These are phyloP conservation scores for Pestalotiopsis sp. DNA, from an alignment of 2,329 filamentous ascomycete genomes.

Conservation along the genomic window DNA sequence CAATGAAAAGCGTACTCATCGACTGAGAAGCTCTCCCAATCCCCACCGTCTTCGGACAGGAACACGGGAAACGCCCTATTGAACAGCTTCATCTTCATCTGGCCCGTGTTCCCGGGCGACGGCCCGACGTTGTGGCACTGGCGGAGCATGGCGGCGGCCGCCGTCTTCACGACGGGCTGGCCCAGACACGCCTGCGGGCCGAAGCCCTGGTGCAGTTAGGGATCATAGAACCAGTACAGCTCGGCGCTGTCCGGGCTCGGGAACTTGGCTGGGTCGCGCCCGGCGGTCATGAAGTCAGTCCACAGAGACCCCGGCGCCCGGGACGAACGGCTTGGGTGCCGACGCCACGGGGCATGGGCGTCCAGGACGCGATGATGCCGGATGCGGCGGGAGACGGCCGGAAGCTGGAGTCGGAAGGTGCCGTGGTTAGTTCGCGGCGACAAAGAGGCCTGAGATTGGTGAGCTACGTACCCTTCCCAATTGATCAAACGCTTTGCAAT, in stretches of 20 bases:
- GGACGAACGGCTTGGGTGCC: conserved; percentile 18
- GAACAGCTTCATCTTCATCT: not conserved
- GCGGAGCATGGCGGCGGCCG: not conserved
- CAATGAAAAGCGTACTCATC: not conserved
- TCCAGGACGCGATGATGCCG: not conserved
- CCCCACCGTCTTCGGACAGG: not conserved
- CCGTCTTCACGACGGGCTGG: not conserved
- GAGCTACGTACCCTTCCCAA: conserved; percentile 6
- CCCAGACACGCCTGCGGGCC: not conserved
- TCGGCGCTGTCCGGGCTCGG: conserved; percentile 51
- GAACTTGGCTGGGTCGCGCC: conserved; percentile 48
- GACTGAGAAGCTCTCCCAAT: not conserved
- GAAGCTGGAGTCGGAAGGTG: not conserved
- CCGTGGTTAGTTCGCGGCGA: not conserved
- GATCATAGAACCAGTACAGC: conserved; percentile 49
- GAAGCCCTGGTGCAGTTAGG: conserved; percentile 44
- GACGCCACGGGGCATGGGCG: conserved; percentile 28
- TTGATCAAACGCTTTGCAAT: not conserved
- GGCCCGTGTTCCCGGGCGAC: not conserved
- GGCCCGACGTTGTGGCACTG: not conserved
- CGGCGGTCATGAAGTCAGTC: conserved; percentile 53
- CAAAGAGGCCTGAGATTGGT: not conserved
- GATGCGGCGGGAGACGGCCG: not conserved
- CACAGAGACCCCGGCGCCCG: conserved; percentile 40
- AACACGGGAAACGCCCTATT: not conserved